Evolutionary conservation across 176 grass and related monocot genomes (phyloP), one percentile per base, ranked within the genome.

Genomic region (Musa schizocarpa): DNA sequence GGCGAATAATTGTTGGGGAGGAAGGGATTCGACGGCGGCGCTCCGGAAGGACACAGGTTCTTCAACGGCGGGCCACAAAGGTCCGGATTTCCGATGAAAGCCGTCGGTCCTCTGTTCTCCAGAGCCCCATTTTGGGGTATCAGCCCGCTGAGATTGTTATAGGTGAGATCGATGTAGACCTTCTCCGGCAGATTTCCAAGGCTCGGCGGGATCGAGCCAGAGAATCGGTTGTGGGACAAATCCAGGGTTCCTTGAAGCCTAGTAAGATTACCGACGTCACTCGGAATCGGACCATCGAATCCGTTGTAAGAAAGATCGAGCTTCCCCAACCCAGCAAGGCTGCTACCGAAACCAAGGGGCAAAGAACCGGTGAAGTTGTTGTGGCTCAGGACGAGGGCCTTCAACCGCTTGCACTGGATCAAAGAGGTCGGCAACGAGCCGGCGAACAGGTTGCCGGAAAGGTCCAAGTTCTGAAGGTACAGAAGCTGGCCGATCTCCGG

Each of bases 81-180:
- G 1, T 65, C 68, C 0, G 84, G 86, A 82, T 98, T 98, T 63
- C 94, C 94, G 4, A 91, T 71, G 83, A 98, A 93, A 21, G 90
- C 88, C 8, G 88, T 85, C 12, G 94, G 88, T 0, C 94, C 94
- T 51, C 88, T 76, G 83, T 98, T 98, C 76, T 81, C 86, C 43
- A 98, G 74, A 11, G 82, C 84, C 55, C 94, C 94, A 27, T 80
- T 89, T 83, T 84, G 94, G 11, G 94, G 94, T 48, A 98, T 91
- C 3, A 82, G 90, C 9, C 94, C 94, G 13, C 86, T 91, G 14
- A 98, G 55, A 76, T 93, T 89, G 88, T 98, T 98, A 16, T 98
- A 89, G 0, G 86, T 86, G 72, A 98, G 90, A 54, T 98, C 90
- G 57, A 98, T 89, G 70, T 93, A 98, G 1, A 98, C 90, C 88